Conservation (phyloP, 495 filamentous ascomycete species). For the Penicillium steckii region DNA sequence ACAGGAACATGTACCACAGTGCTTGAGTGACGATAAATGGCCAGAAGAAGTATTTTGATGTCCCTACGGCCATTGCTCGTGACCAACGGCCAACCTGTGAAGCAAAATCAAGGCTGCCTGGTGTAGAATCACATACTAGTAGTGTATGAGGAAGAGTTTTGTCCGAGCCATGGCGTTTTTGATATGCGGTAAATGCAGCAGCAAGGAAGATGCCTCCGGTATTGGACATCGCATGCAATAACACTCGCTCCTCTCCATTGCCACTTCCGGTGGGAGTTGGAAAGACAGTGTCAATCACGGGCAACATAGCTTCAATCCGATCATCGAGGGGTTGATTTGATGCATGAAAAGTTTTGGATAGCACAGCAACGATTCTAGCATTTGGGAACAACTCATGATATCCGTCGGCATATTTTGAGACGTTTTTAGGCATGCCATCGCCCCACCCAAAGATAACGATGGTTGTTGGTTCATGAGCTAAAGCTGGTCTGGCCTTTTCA, state of each 20-base stretch:
- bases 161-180: conserved; percentile 29
- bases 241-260: conserved; percentile 27
- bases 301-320: conserved; percentile 46
- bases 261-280: conserved; percentile 25
- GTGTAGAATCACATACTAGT: conserved; percentile 51
- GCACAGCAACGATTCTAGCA: conserved; percentile 45
- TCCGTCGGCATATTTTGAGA: conserved; percentile 55
- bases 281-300: conserved; percentile 47
- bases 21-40: conserved; percentile 46
- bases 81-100: conserved; percentile 50
- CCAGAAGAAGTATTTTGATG: conserved; percentile 46
- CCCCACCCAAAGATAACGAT: conserved; percentile 54
- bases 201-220: conserved; percentile 51
- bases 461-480: conserved; percentile 24
- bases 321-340: conserved; percentile 39
- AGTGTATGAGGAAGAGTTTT: conserved; percentile 44
- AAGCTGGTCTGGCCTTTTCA: conserved; percentile 13
- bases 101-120: conserved; percentile 46
- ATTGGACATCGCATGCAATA: conserved; percentile 53
- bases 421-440: conserved; percentile 49
- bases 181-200: conserved; percentile 47
- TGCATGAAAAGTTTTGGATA: conserved; percentile 47
- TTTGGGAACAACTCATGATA: conserved; percentile 49
- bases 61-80: conserved; percentile 51
- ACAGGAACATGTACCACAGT: conserved; percentile 39